phyloP scores from a whole-genome alignment of 345 rosid genomes.

The Eucalyptus cloeziana region DNA sequence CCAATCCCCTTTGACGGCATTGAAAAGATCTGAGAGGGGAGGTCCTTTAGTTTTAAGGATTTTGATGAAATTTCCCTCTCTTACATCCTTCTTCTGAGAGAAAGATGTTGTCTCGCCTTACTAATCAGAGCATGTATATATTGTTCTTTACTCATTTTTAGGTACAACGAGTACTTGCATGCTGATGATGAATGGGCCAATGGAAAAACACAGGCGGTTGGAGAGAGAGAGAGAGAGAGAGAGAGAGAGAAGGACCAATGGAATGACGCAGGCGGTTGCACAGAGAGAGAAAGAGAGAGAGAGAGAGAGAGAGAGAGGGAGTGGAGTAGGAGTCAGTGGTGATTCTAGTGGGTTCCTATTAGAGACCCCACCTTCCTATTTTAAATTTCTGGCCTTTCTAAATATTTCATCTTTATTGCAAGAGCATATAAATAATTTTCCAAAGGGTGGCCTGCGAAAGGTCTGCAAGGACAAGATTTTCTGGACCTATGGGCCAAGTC shows the following conservation, averaged over 20 bases:
- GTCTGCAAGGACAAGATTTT: conserved; percentile 46
- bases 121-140: not conserved
- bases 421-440: not conserved
- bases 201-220: conserved; percentile 74
- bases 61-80: not conserved
- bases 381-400: not conserved
- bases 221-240: conserved; percentile 12
- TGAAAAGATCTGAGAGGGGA: not conserved
- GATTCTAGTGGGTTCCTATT: conserved; percentile 67
- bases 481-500: conserved; percentile 13
- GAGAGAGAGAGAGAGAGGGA: not conserved
- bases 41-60: not conserved
- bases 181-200: conserved; percentile 43
- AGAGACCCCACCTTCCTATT: conserved; percentile 18
- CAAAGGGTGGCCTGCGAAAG: not conserved
- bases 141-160: not conserved
- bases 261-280: not conserved
- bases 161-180: conserved; percentile 14
- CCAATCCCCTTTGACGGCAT: not conserved
- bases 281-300: not conserved
- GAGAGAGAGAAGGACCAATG: not conserved
- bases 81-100: not conserved
- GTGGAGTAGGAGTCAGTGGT: conserved; percentile 58
- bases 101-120: not conserved
- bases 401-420: not conserved